These are phyloP conservation scores for Astragalus glycyphyllos DNA, from an alignment of 306 rosid species.

Conservation along the genomic window DNA sequence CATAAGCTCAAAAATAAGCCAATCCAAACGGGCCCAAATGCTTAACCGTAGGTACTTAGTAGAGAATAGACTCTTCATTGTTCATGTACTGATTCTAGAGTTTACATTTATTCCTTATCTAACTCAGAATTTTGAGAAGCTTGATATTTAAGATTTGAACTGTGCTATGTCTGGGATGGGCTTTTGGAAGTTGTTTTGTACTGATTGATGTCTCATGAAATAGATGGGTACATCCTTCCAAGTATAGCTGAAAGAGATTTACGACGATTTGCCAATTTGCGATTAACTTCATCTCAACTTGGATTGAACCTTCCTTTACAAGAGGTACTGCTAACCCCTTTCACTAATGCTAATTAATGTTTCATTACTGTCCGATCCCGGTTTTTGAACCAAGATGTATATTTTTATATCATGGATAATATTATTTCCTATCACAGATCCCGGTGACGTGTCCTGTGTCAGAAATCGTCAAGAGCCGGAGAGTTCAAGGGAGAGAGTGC, in stretches of 20 bases:
- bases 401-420: background rate
- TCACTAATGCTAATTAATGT: slow-evolving; percentile 20
- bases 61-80: slow-evolving; percentile 11
- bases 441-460: slow-evolving; percentile 77
- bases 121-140: background rate
- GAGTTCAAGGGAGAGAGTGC: slow-evolving; percentile 69
- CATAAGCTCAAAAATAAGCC: too few relatives aligned
- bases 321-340: slow-evolving; percentile 52
- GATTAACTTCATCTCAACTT: slow-evolving; percentile 59
- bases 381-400: background rate
- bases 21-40: too few relatives aligned
- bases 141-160: too few relatives aligned
- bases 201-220: slow-evolving; percentile 45
- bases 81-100: background rate
- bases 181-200: slow-evolving; percentile 2
- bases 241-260: slow-evolving; percentile 79
- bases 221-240: slow-evolving; percentile 84
- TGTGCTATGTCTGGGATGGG: too few relatives aligned
- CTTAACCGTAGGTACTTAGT: background rate
- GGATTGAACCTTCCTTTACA: slow-evolving; percentile 69
- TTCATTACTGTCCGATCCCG: background rate
- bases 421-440: slow-evolving; percentile 58
- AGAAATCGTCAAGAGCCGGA: slow-evolving; percentile 66
- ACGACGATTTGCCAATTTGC: slow-evolving; percentile 71
- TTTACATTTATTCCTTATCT: slow-evolving; percentile 1